These are phyloP conservation scores for Pulveroboletus sp. DNA, from an alignment of 768 basidiomycete genomes.

Conservation along the genomic window DNA sequence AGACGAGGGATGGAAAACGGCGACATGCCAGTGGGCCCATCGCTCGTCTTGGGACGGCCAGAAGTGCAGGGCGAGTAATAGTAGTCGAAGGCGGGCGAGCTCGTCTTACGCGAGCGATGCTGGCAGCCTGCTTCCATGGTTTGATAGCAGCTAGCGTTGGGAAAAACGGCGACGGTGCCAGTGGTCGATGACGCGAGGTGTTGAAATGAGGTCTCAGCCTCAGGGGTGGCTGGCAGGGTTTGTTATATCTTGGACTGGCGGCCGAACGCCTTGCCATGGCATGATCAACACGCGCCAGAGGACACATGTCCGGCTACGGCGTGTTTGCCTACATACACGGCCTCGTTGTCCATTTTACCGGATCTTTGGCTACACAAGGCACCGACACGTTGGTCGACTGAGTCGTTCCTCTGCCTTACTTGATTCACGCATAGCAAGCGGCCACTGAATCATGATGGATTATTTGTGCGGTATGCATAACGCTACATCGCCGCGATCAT, in stretches of 20 bases:
- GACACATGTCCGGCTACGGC: slow-evolving; percentile 17
- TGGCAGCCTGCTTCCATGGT: slow-evolving; percentile 30
- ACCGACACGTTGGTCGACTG: slow-evolving; percentile 28
- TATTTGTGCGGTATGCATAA: slow-evolving; percentile 12
- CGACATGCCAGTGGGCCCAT: slow-evolving; percentile 3
- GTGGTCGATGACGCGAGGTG: slow-evolving; percentile 15
- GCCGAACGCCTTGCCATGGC: slow-evolving; percentile 28
- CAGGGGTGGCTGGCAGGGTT: slow-evolving; percentile 16
- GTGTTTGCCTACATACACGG: slow-evolving; percentile 25
- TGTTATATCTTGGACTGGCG: slow-evolving; percentile 32
- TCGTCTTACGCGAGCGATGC: slow-evolving; percentile 25
- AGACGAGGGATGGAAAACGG: slow-evolving; percentile 17
- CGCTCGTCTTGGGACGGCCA: slow-evolving; percentile 25
- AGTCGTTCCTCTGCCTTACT: slow-evolving; percentile 9
- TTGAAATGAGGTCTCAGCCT: slow-evolving; percentile 11
- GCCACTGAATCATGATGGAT: slow-evolving; percentile 1
- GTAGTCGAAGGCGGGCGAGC: slow-evolving; percentile 18
- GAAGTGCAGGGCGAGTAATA: slow-evolving; percentile 11
- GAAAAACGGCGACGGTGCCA: neutral
- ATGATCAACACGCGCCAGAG: slow-evolving; percentile 28
- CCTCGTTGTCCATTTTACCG: slow-evolving; percentile 25
- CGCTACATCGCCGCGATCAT: slow-evolving; percentile 16
- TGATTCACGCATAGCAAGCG: slow-evolving; percentile 10
- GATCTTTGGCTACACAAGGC: slow-evolving; percentile 10
- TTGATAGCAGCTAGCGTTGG: slow-evolving; percentile 1